These are phyloP conservation scores for Craterostigma plantagineum DNA, from an alignment of 257 asterid genomes.

Conservation along the genomic window DNA sequence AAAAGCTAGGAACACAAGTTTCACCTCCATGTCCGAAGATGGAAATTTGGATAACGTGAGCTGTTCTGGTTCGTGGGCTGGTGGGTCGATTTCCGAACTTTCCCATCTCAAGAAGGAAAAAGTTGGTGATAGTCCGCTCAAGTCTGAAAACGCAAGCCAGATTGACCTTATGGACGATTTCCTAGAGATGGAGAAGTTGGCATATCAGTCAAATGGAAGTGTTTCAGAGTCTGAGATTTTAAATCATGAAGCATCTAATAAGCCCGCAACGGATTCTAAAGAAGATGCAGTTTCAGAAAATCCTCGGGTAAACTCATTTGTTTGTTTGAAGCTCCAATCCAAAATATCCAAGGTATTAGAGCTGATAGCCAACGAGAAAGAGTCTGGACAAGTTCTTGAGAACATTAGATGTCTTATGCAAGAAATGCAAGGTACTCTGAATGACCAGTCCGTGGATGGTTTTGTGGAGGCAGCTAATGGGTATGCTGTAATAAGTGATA, in stretches of 20 bases:
- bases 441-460: conserved; percentile 13
- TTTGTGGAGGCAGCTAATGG: conserved; percentile 14
- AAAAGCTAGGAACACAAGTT: conserved; percentile 40
- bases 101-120: conserved; percentile 55
- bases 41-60: conserved; percentile 62
- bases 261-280: conserved; percentile 12
- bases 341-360: conserved; percentile 45
- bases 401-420: conserved; percentile 35
- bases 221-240: conserved; percentile 20
- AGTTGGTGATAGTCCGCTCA: conserved; percentile 27
- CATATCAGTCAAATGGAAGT: conserved; percentile 25
- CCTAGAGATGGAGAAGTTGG: conserved; percentile 97
- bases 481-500: conserved; percentile 15
- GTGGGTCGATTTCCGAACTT: conserved; percentile 28
- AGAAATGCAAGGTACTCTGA: conserved; percentile 27
- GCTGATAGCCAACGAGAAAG: conserved; percentile 32
- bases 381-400: conserved; percentile 30
- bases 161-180: conserved; percentile 90
- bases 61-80: conserved; percentile 71
- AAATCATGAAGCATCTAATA: conserved; percentile 16
- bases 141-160: conserved; percentile 36
- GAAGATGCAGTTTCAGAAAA: conserved; percentile 11
- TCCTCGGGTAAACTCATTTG: conserved; percentile 22
- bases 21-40: conserved; percentile 65
- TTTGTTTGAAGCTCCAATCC: conserved; percentile 37